These are phyloP conservation scores for Lentinula edodes DNA, from an alignment of 768 basidiomycete genomes.

Conservation along the genomic window DNA sequence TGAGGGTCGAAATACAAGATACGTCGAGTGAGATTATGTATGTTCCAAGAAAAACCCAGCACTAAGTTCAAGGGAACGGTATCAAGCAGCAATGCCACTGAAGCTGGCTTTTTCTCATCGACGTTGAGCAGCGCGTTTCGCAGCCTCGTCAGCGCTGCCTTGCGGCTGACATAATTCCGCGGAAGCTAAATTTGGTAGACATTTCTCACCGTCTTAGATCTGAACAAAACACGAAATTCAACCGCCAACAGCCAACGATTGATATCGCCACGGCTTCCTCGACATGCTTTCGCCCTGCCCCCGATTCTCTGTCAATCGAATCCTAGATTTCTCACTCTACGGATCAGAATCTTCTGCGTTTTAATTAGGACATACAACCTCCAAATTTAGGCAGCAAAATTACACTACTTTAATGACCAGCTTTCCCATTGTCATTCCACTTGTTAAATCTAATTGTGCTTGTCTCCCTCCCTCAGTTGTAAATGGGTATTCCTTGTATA, in stretches of 20 bases:
- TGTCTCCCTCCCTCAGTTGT: conserved; percentile 71
- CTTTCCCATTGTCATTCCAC: conserved; percentile 82
- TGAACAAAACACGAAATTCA: too few relatives aligned
- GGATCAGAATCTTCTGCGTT: neutral
- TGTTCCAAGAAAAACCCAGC: neutral
- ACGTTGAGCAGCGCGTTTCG: neutral
- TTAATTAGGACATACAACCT: too few relatives aligned
- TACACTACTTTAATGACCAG: conserved; percentile 6
- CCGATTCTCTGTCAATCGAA: too few relatives aligned
- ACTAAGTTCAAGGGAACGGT: neutral
- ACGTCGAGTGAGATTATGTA: too few relatives aligned
- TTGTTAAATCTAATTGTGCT: conserved; percentile 72
- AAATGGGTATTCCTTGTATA: conserved; percentile 81
- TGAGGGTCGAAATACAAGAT: too few relatives aligned
- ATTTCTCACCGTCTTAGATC: neutral
- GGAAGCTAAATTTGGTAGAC: neutral
- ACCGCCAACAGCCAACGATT: too few relatives aligned
- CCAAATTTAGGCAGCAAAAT: too few relatives aligned
- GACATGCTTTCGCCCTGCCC: too few relatives aligned
- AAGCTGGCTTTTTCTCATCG: neutral
- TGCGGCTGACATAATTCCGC: neutral
- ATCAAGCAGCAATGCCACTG: neutral
- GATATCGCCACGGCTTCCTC: too few relatives aligned
- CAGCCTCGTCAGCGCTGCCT: neutral
- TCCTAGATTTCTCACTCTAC: neutral